Conservation (phyloP, 2,329 filamentous ascomycete species). For the Penicillium sp. region DNA sequence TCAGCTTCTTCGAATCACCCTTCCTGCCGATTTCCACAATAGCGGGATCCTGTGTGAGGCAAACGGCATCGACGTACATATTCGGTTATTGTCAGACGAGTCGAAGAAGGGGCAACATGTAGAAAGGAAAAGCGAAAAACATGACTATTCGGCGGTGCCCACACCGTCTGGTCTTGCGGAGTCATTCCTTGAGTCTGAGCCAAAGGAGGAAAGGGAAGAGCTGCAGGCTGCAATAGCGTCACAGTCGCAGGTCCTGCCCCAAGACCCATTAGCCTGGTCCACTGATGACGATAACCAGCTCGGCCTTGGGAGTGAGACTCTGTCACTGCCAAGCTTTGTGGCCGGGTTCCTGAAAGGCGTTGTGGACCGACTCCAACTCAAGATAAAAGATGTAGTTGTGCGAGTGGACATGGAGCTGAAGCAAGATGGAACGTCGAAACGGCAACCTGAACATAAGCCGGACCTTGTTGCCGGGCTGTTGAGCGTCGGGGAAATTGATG, state of each 20-base stretch:
- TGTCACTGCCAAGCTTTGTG: constrained; percentile 59
- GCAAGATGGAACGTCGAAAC: constrained; percentile 37
- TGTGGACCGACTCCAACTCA: constrained; percentile 55
- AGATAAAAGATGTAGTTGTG: constrained; percentile 52
- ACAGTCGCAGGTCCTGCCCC: constrained; percentile 51
- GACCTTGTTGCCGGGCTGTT: constrained; percentile 38
- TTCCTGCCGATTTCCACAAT: constrained; percentile 84
- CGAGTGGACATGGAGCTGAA: constrained; percentile 50
- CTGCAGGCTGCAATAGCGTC: constrained; percentile 56
- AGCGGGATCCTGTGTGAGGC: constrained; percentile 80
- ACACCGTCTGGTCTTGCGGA: constrained; percentile 58
- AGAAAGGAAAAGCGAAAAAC: constrained; percentile 18
- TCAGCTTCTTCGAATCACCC: constrained; percentile 70
- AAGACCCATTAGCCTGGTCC: constrained; percentile 38
- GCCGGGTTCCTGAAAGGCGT: constrained; percentile 59
- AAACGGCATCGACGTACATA: constrained; percentile 71
- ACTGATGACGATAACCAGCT: constrained; percentile 51
- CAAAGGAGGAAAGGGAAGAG: constrained; percentile 55
- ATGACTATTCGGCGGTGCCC: constrained; percentile 19
- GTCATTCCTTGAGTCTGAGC: constrained; percentile 60
- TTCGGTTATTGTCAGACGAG: constrained; percentile 53
- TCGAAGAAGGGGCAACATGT: constrained; percentile 30
- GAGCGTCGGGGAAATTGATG: constrained; percentile 34
- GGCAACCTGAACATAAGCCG: constrained; percentile 34
- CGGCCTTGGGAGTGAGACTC: constrained; percentile 51